Conservation (phyloP, 257 asterid species). For the Solanum boliviense region DNA sequence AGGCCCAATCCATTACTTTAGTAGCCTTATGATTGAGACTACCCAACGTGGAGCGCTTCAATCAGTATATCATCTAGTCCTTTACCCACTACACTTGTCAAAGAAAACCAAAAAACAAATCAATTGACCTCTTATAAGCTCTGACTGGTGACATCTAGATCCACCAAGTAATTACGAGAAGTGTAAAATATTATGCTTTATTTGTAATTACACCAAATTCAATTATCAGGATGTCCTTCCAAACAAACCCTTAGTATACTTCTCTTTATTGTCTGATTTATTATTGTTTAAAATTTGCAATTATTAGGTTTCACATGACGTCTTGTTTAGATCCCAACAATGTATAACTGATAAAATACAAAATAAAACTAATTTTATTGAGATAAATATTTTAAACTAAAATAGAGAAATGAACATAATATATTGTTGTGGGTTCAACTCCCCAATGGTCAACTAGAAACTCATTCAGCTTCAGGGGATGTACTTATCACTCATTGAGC, state of each 20-base stretch:
- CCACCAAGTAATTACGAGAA: no score
- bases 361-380: background rate
- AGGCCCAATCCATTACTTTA: no score
- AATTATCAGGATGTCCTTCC: no score
- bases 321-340: background rate
- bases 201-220: no score
- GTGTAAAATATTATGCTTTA: background rate
- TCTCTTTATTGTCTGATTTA: background rate
- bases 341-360: background rate
- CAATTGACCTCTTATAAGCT: background rate
- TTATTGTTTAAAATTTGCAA: no score
- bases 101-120: no score
- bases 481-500: background rate
- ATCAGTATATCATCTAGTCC: no score
- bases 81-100: no score
- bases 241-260: background rate
- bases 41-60: no score
- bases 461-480: background rate
- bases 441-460: background rate
- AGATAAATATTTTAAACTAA: background rate
- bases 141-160: no score
- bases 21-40: no score
- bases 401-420: background rate
- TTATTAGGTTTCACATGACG: background rate
- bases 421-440: background rate